Evolutionary conservation across 1,284 basidiomycete genomes (phyloP), one percentile per base, ranked within the genome.

Genomic region (Trichosporon ovoides): DNA sequence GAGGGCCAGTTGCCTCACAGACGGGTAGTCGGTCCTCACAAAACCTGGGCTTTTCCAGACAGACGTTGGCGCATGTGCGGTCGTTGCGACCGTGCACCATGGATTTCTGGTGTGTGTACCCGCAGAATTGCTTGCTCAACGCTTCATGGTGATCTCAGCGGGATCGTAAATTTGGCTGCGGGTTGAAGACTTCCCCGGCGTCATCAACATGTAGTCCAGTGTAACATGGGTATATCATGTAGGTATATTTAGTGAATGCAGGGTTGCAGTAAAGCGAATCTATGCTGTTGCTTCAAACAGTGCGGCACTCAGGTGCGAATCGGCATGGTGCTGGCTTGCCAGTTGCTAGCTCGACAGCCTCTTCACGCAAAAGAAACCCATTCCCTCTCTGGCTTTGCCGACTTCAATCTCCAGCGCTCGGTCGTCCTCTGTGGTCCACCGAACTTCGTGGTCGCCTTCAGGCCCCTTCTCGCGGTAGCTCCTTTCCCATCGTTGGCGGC

Each of bases 341-440:
- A 34, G 19, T n/a, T 51, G 33, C 49, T 36, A 36, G 31, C 49
- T 51, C 22, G 49, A 36, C 9, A 51, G 33, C 40, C 50, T 55
- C 68, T 89, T 91, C 59, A 92, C 81, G 38, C 87, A 86, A 59
- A 92, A 81, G 73, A 95, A 94, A 67, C 89, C 78, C 75, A 95
- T 75, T 0, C 92, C 92, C 60, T 86, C 81, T 77, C 87, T 86
- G 48, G 89, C 85, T 65, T 84, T 80, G 73, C 87, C 88, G 1
- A 88, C 88, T 34, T 83, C 85, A 69, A 85, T 85, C 75, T 91
- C 88, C 52, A 95, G 76, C 57, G 83, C 83, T 58, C 91, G 79
- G 54, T 83, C 89, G 69, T 96, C 88, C 52, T 81, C 81, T 7
- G 81, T 81, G 57, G 84, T 85, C 91, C 91, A 96, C 74, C 81